Evolutionary conservation across 2,329 filamentous ascomycete species (phyloP).

Genomic region (Fusarium duplospermum): DNA sequence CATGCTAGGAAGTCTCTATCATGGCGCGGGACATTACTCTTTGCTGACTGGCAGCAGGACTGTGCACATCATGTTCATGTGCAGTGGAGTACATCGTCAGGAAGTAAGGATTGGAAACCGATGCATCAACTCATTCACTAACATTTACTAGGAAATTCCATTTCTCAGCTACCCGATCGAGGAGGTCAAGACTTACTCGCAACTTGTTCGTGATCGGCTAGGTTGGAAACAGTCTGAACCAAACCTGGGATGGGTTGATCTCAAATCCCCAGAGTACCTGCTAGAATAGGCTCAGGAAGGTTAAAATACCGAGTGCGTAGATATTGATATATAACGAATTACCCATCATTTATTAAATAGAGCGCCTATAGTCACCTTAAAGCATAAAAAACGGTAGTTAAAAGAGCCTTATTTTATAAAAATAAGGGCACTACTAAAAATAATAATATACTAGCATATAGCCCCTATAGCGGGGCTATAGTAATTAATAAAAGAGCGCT

Average conservation of each 20-base stretch:
- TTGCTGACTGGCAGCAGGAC: slow-evolving; percentile 46
- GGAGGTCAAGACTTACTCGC: slow-evolving; percentile 52
- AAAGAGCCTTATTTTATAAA: too few species aligned
- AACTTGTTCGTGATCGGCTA: slow-evolving; percentile 50
- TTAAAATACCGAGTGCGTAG: too few species aligned
- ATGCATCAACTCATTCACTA: neutral
- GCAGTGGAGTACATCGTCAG: slow-evolving; percentile 51
- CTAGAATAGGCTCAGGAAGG: neutral
- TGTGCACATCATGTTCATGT: slow-evolving; percentile 55
- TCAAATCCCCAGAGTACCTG: slow-evolving; percentile 49
- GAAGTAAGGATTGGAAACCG: slow-evolving; percentile 31
- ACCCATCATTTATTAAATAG: too few species aligned
- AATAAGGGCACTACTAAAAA: too few species aligned
- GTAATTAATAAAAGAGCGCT: too few species aligned
- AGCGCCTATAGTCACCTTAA: too few species aligned
- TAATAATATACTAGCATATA: too few species aligned
- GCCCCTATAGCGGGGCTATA: too few species aligned
- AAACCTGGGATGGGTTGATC: slow-evolving; percentile 55
- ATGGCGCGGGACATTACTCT: slow-evolving; percentile 49
- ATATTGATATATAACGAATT: too few species aligned
- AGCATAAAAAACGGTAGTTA: too few species aligned
- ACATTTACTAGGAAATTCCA: slow-evolving; percentile 16
- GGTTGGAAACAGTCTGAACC: slow-evolving; percentile 55
- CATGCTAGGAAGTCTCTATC: slow-evolving; percentile 53
- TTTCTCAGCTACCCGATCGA: slow-evolving; percentile 50